These are phyloP conservation scores for Pholiota molesta DNA, from an alignment of 768 basidiomycete genomes.

Conservation along the genomic window DNA sequence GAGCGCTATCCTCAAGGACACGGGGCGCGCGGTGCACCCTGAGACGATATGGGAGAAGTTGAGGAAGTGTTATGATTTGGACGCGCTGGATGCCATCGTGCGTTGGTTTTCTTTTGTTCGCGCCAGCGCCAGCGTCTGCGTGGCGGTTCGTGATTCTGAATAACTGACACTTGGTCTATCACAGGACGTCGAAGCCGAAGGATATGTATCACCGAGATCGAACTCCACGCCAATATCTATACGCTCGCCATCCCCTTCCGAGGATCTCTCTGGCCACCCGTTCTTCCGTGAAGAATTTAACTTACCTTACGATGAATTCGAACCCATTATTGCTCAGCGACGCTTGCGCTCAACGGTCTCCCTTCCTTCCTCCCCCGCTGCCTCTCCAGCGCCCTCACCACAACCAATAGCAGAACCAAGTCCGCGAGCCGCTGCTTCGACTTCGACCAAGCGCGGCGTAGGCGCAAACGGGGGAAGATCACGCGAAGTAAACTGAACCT, in stretches of 20 bases:
- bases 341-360: conserved; percentile 69
- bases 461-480: conserved; percentile 36
- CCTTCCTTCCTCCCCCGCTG: conserved; percentile 59
- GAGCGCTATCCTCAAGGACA: conserved; percentile 71
- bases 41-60: conserved; percentile 81
- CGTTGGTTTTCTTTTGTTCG: conserved; percentile 27
- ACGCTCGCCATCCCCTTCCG: conserved; percentile 68
- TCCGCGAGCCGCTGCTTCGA: conserved; percentile 24
- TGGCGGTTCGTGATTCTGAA: background rate
- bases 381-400: conserved; percentile 37
- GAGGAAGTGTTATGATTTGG: conserved; percentile 70
- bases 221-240: conserved; percentile 49
- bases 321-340: conserved; percentile 60
- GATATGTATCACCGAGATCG: conserved; percentile 25
- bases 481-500: conserved; percentile 60
- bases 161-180: background rate
- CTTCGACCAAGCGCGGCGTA: conserved; percentile 19
- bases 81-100: conserved; percentile 72
- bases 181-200: conserved; percentile 47
- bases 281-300: conserved; percentile 75
- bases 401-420: conserved; percentile 26
- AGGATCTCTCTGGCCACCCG: conserved; percentile 69
- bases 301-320: conserved; percentile 65
- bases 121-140: background rate
- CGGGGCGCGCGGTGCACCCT: conserved; percentile 57